Base-by-base conservation (phyloP, 140 eudicot genomes). In the Flaveria floridana region DNA sequence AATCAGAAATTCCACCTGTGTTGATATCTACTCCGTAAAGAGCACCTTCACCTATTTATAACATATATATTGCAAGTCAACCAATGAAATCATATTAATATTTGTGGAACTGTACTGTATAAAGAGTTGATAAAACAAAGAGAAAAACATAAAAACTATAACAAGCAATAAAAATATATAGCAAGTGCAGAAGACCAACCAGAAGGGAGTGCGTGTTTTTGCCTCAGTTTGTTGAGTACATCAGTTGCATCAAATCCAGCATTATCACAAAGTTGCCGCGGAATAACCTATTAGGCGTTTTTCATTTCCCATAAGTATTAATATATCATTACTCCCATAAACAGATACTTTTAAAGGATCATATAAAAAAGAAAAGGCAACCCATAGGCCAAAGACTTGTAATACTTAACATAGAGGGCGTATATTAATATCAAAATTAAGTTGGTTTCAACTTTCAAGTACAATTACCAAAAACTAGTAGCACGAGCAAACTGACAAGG, bases 191-290 rank as follows among this genome's bases (percentile, higher is more conserved):
- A 75, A 21, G 74, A 75, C 90, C 58, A 70, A 94, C 99, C 97
- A 70, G 92, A 83, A 8, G 95, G 84, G 63, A 94, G 90, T 2
- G 99, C 99, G 71, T 94, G 99, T 71, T 94, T 94, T 75, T 91
- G 97, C 81, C 97, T 85, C 71, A 91, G 85, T 66, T 94, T 94
- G 90, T 94, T 94, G 78, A 94, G 87, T 65, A 91, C 96, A 82
- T 94, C 97, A 80, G 97, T 94, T 65, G 99, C 99, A 88, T 94
- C 99, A 78, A 94, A 94, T 79, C 99, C 99, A 73, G 99, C 99
- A 84, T 91, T 91, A 71, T 94, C 99, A 74, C 99, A 94, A 55
- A 91, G 90, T 73, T 94, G 99, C 44, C 99, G 80, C 10, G 99
- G 99, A 80, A 94, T 94, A 65, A 94, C 89, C 99, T 94, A 87